Conservation (phyloP, 768 basidiomycete genomes). For the Cystobasidium onofrii region DNA sequence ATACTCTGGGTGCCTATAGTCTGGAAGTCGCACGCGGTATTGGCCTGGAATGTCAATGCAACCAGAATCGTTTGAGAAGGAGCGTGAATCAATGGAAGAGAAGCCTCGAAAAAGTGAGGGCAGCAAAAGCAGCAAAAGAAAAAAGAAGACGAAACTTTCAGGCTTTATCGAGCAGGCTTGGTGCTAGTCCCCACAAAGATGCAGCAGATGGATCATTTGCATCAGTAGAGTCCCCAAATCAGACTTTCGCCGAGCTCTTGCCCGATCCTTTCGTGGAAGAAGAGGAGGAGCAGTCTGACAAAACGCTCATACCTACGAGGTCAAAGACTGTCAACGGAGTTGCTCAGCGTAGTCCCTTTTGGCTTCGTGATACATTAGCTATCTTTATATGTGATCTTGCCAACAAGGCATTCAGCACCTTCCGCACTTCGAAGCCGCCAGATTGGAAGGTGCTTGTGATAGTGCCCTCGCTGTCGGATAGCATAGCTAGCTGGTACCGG, state of each 20-base stretch:
- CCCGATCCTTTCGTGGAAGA: neutral
- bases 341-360: neutral
- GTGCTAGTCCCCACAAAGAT: neutral
- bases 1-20: neutral
- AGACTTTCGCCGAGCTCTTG: neutral
- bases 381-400: conserved; percentile 4
- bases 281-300: neutral
- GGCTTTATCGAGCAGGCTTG: neutral
- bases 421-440: neutral
- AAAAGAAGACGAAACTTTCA: neutral
- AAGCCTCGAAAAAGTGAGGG: neutral
- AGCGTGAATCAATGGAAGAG: neutral
- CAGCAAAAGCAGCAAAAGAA: neutral
- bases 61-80: neutral
- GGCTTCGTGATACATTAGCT: conserved; percentile 1
- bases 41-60: neutral
- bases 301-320: neutral
- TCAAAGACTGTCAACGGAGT: neutral
- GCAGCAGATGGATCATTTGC: neutral
- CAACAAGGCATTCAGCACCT: neutral
- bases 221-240: neutral
- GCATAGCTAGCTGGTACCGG: conserved; percentile 9
- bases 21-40: neutral
- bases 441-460: conserved; percentile 22
- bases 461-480: neutral